Evolutionary conservation across 768 basidiomycete species (phyloP), one percentile per base, ranked within the genome.

Genomic region (Russula abietina): DNA sequence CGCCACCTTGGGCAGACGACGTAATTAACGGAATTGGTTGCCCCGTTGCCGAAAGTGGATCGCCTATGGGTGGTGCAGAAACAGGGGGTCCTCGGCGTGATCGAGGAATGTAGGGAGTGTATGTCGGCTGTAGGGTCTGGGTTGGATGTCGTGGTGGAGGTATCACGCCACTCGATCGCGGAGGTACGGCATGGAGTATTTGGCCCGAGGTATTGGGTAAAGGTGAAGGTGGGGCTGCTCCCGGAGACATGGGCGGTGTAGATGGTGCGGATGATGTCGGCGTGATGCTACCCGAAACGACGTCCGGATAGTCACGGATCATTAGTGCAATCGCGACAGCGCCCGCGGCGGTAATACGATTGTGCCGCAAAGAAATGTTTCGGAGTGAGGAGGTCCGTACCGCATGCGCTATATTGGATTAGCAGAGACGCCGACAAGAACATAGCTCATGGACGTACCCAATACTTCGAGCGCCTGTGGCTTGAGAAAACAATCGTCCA

Each of bases 221-320:
- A 4, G 73, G 67, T 1, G 75, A 73, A 0, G 76, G 71, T 0
- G 73, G 53, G 19, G 73, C 71, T 1, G 76, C 72, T 4, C 78
- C 73, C 24, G 71, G 63, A 30, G 75, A 69, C 45, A 64, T 59
- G 36, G 70, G 61, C 14, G 70, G 59, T 10, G 67, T 71, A 33
- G 69, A 65, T 16, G 68, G 68, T 11, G 70, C 66, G 19, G 73
- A 69, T 14, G 67, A 68, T 24, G 70, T 64, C 1, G 70, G 57
- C 4, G 73, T 68, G 3, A 72, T 65, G 4, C 67, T 69, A 19
- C 65, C 58, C 51, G 76, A 74, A 66, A 86, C 81, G 48, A 87
- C 80, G 67, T 97, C 93, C 4, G 93, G 91, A 71, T 98, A 98
- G 73, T 99, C 96, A 56, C 91, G 84, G 65, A 98, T 94, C 92